phyloP scores from a whole-genome alignment of 306 rosid species.

The Malus asiatica region DNA sequence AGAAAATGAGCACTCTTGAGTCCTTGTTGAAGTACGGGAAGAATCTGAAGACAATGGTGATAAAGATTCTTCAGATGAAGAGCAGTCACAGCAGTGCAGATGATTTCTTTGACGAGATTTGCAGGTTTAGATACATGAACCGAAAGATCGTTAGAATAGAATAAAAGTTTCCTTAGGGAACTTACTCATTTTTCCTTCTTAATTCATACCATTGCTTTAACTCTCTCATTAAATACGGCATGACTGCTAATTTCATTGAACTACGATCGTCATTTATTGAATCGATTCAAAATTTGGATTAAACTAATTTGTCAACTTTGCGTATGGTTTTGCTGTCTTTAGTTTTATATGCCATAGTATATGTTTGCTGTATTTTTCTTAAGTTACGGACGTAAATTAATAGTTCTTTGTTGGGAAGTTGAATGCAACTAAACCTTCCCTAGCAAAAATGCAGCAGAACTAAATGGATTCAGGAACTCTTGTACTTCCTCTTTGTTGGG shows the following conservation, averaged over 20 bases:
- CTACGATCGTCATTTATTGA: background rate
- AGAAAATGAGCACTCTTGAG: slow-evolving; percentile 83
- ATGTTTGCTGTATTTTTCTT: background rate
- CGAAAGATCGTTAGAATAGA: slow-evolving; percentile 62
- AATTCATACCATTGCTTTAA: slow-evolving; percentile 8
- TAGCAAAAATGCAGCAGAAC: background rate
- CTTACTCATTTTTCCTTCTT: slow-evolving; percentile 6
- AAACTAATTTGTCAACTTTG: background rate
- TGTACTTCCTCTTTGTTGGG: background rate
- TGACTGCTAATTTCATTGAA: slow-evolving; percentile 22
- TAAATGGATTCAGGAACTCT: background rate
- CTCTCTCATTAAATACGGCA: slow-evolving; percentile 20
- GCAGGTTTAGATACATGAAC: slow-evolving; percentile 62
- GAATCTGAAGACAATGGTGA: slow-evolving; percentile 57
- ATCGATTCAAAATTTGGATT: background rate
- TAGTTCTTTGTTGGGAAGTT: background rate
- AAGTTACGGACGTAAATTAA: background rate
- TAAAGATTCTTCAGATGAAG: slow-evolving; percentile 91
- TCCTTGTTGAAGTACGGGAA: slow-evolving; percentile 70
- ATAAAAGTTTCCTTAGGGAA: slow-evolving; percentile 19
- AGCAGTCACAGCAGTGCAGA: slow-evolving; percentile 80
- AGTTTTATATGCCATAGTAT: background rate
- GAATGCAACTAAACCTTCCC: background rate
- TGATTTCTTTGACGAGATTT: slow-evolving; percentile 89
- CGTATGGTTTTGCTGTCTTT: slow-evolving; percentile 3